Conservation (phyloP, 2,329 filamentous ascomycete genomes). For the Aspergillus neotritici region DNA sequence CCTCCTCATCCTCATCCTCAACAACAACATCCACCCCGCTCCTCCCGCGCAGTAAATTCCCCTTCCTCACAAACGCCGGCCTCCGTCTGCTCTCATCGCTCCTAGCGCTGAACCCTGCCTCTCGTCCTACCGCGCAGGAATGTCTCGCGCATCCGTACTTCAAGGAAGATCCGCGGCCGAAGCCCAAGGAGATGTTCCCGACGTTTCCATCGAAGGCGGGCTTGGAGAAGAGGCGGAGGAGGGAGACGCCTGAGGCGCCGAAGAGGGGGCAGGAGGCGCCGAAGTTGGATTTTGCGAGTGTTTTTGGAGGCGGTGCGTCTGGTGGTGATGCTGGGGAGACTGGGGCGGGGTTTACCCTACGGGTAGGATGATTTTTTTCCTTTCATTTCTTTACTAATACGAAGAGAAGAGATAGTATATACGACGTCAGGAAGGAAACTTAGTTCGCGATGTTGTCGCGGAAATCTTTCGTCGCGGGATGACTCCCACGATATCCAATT, state of each 20-base stretch:
- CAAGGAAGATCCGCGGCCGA: conserved; percentile 79
- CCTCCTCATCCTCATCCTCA: conserved; percentile 29
- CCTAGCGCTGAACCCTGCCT: conserved; percentile 67
- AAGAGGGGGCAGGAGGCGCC: conserved; percentile 66
- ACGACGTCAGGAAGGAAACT: too few relatives aligned
- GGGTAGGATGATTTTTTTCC: conserved; percentile 53
- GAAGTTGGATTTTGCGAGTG: conserved; percentile 60
- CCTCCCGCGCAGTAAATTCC: conserved; percentile 70
- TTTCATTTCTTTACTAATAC: too few relatives aligned
- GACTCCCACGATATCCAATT: too few relatives aligned
- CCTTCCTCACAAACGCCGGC: conserved; percentile 71
- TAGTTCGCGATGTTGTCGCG: too few relatives aligned
- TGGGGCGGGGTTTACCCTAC: conserved; percentile 54
- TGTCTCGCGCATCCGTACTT: conserved; percentile 82
- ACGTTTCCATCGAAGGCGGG: conserved; percentile 95
- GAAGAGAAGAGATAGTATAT: too few relatives aligned
- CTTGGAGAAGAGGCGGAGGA: conserved; percentile 70
- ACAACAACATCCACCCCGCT: conserved; percentile 30
- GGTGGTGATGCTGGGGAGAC: conserved; percentile 58
- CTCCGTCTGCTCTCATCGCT: conserved; percentile 63
- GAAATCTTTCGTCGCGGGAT: too few relatives aligned
- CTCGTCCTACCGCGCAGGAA: conserved; percentile 64
- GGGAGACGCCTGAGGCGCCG: conserved; percentile 77
- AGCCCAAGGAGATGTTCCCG: conserved; percentile 87
- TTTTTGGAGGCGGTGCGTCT: conserved; percentile 59